Base-by-base conservation (phyloP, 2,329 filamentous ascomycete genomes). In the Pseudogymnoascus sp. region DNA sequence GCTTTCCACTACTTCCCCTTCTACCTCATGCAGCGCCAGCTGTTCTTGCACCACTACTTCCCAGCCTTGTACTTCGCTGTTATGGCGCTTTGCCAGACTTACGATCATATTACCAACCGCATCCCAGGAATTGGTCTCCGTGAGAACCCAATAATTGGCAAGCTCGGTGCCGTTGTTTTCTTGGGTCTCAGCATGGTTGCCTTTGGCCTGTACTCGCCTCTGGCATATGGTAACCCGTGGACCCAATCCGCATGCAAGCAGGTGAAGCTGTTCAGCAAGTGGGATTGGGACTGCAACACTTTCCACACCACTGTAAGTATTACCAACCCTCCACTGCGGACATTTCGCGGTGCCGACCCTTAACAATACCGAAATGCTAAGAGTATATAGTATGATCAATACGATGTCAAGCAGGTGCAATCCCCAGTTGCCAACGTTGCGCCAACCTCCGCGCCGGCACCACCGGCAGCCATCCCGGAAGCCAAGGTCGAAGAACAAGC, bases 1-100 rank as follows among this genome's bases (percentile, higher is more conserved):
- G 91, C 90, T 59, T 88, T 99, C 76, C 95, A 99, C 78, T 99
- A 97, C 80, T 97, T 99, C 82, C 95, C 95, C 9, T 99, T 99
- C 80, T 99, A 87, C 80, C 84, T 99, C 64, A 97, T 99, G 95
- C 87, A 95, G 74, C 92, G 95, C 70, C 95, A 99, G 78, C 87
- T 99, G 37, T 99, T 99, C 83, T 82, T 99, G 66, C 95, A 99
- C 77, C 95, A 99, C 79, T 99, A 99, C 77, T 95, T 99, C 77
- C 95, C 95, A 0, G 95, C 95, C 1, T 84, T 99, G 12, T 96
- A 96, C 79, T 99, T 99, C 74, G 92, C 90, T 66, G 87, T 99
- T 71, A 88, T 97, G 68, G 87, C 90, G 7, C 83, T 97, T 63
- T 95, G 88, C 76, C 93, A 97, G 76, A 84, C 90, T 60, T 93